A percentile compares a stretch with the other conserved stretches of the same genome.
Evolutionary conservation across 2,329 filamentous ascomycete species (phyloP).

Genomic region (Penicillium fuscoglaucum): DNA sequence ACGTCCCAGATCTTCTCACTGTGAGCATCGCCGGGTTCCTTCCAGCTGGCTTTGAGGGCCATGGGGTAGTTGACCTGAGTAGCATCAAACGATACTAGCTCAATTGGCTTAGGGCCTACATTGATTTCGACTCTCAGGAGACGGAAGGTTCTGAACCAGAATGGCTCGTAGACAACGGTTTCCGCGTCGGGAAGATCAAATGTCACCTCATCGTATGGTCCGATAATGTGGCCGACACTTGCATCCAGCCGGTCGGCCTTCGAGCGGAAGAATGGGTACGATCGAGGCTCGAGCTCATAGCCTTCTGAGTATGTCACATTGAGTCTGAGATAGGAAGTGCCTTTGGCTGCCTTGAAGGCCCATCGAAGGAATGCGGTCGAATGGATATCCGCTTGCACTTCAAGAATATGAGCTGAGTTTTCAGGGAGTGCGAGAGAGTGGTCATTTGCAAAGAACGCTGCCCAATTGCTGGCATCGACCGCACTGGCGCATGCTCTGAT

Average conservation of each 20-base stretch:
- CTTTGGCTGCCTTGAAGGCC: slow-evolving; percentile 19
- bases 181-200: slow-evolving; percentile 24
- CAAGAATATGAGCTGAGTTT: slow-evolving; percentile 19
- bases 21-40: slow-evolving; percentile 13
- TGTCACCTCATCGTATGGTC: slow-evolving; percentile 39
- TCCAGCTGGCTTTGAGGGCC: slow-evolving; percentile 30
- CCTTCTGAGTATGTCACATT: slow-evolving; percentile 36
- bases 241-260: slow-evolving; percentile 42
- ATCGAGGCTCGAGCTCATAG: slow-evolving; percentile 35
- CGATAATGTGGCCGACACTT: slow-evolving; percentile 34
- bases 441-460: slow-evolving; percentile 1
- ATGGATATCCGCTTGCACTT: slow-evolving; percentile 27
- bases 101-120: slow-evolving; percentile 24
- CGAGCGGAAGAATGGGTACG: slow-evolving; percentile 43
- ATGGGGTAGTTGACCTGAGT: slow-evolving; percentile 43
- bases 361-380: slow-evolving; percentile 29
- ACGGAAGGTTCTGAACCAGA: slow-evolving; percentile 46
- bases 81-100: slow-evolving; percentile 28
- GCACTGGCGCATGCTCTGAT: slow-evolving; percentile 26
- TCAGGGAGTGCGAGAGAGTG: slow-evolving; percentile 10
- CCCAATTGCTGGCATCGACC: slow-evolving; percentile 10
- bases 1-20: slow-evolving; percentile 33
- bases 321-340: slow-evolving; percentile 21
- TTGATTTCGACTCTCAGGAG: slow-evolving; percentile 35
- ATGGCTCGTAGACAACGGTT: slow-evolving; percentile 36